Percentiles rank a stretch among this genome's conserved stretches.
These are phyloP conservation scores for Penicillium olsonii DNA, from an alignment of 2,329 filamentous ascomycete species.

Conservation along the genomic window DNA sequence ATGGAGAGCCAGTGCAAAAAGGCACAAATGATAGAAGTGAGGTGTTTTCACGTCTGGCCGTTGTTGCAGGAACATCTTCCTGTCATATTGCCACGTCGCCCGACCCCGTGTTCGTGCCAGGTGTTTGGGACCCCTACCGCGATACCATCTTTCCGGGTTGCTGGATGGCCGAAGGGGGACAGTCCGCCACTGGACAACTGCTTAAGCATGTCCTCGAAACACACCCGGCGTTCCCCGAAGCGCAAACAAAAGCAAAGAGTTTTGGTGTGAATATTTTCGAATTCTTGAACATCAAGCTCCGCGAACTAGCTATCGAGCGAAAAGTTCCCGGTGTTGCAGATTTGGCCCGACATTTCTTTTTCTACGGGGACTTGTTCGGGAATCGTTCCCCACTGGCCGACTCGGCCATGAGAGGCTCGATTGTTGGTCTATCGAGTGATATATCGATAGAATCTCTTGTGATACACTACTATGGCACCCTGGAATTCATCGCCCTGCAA, in stretches of 20 bases:
- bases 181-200: constrained; percentile 93
- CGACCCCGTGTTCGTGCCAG: constrained; percentile 87
- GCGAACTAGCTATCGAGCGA: constrained; percentile 68
- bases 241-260: constrained; percentile 74
- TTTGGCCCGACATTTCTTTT: constrained; percentile 91
- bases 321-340: constrained; percentile 78
- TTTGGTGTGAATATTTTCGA: constrained; percentile 90
- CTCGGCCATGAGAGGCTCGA: constrained; percentile 82
- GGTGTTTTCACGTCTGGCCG: constrained; percentile 88
- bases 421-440: constrained; percentile 82
- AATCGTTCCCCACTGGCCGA: constrained; percentile 92
- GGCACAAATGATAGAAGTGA: constrained; percentile 83
- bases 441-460: constrained; percentile 81
- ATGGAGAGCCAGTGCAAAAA: constrained; percentile 66
- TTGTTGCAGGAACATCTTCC: constrained; percentile 94
- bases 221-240: constrained; percentile 84
- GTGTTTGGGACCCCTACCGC: constrained; percentile 95
- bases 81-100: constrained; percentile 96
- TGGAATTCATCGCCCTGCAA: constrained; percentile 97
- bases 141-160: constrained; percentile 88
- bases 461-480: constrained; percentile 85
- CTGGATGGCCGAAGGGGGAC: constrained; percentile 97
- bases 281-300: constrained; percentile 85
- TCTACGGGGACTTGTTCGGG: constrained; percentile 95
- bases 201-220: constrained; percentile 94